Conservation (phyloP, 345 rosid species). For the Sonneratia alba region DNA sequence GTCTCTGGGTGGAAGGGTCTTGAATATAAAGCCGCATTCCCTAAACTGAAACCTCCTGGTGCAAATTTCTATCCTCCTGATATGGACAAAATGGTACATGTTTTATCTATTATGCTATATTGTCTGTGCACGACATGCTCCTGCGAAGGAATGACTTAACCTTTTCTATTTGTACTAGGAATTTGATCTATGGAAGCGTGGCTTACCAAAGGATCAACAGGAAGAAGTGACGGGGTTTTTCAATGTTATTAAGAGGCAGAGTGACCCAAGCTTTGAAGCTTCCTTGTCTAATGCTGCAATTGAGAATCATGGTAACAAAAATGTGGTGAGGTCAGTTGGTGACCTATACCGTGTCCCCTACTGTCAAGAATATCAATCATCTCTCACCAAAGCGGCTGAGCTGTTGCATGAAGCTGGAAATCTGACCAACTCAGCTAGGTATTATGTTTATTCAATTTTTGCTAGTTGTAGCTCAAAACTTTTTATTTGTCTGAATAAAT, state of each 20-base stretch:
- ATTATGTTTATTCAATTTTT: slow-evolving; percentile 5
- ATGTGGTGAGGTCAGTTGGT: slow-evolving; percentile 20
- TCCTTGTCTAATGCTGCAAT: slow-evolving; percentile 21
- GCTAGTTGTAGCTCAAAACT: background rate
- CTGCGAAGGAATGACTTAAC: background rate
- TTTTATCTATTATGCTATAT: background rate
- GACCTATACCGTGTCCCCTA: slow-evolving; percentile 62
- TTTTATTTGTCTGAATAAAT: slow-evolving; percentile 3
- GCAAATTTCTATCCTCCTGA: slow-evolving; percentile 96
- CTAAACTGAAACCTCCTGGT: slow-evolving; percentile 70
- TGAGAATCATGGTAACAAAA: slow-evolving; percentile 19
- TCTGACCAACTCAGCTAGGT: slow-evolving; percentile 64
- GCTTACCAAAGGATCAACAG: slow-evolving; percentile 45
- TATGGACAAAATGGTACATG: slow-evolving; percentile 76
- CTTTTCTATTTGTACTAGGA: slow-evolving; percentile 32
- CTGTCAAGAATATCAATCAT: slow-evolving; percentile 54
- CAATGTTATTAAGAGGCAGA: slow-evolving; percentile 60
- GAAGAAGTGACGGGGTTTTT: slow-evolving; percentile 63
- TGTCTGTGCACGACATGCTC: background rate
- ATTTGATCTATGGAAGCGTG: slow-evolving; percentile 56
- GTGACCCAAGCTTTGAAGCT: slow-evolving; percentile 38
- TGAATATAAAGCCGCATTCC: slow-evolving; percentile 77
- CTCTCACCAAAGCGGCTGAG: slow-evolving; percentile 53
- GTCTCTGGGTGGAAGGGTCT: slow-evolving; percentile 85
- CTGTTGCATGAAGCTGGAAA: slow-evolving; percentile 81